These are phyloP conservation scores for Camellia lanceoleosa DNA, from an alignment of 148 eudicot species.

Conservation along the genomic window DNA sequence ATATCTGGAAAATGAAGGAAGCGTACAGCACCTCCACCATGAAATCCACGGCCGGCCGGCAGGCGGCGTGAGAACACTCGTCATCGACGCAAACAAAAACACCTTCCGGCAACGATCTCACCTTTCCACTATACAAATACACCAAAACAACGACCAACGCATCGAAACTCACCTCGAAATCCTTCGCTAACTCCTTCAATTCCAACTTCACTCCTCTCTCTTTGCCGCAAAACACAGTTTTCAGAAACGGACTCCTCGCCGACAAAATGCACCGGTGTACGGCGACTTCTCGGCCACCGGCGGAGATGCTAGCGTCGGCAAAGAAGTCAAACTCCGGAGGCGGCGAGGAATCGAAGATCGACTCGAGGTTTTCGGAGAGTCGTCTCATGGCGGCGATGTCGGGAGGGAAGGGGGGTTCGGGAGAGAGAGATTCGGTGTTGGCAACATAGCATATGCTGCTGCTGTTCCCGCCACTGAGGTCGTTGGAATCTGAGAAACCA, in stretches of 20 bases:
- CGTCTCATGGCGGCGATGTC: slow-evolving; percentile 42
- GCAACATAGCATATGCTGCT: slow-evolving; percentile 49
- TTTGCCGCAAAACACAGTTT: slow-evolving; percentile 23
- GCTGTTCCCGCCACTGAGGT: slow-evolving; percentile 42
- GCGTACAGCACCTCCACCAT: slow-evolving; percentile 71
- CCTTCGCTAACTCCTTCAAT: slow-evolving; percentile 56
- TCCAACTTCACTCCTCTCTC: slow-evolving; percentile 45
- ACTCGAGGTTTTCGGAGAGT: slow-evolving; percentile 60
- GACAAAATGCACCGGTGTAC: slow-evolving; percentile 82
- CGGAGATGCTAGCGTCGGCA: slow-evolving; percentile 60
- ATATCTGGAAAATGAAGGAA: slow-evolving; percentile 60
- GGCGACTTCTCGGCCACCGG: slow-evolving; percentile 43
- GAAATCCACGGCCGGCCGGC: slow-evolving; percentile 70
- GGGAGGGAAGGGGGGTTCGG: slow-evolving; percentile 17
- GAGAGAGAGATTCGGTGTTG: slow-evolving; percentile 20
- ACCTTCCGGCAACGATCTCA: slow-evolving; percentile 42
- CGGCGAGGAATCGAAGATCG: slow-evolving; percentile 29
- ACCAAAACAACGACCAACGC: slow-evolving; percentile 57
- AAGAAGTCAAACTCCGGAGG: slow-evolving; percentile 37
- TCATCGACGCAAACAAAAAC: slow-evolving; percentile 77
- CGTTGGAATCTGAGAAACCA: slow-evolving; percentile 73
- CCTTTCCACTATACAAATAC: slow-evolving; percentile 68
- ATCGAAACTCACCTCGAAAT: slow-evolving; percentile 62
- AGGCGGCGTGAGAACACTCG: slow-evolving; percentile 61
- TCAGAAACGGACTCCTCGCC: slow-evolving; percentile 58